Conservation (phyloP, 1,284 basidiomycete species). For the Caloboletus firmus region DNA sequence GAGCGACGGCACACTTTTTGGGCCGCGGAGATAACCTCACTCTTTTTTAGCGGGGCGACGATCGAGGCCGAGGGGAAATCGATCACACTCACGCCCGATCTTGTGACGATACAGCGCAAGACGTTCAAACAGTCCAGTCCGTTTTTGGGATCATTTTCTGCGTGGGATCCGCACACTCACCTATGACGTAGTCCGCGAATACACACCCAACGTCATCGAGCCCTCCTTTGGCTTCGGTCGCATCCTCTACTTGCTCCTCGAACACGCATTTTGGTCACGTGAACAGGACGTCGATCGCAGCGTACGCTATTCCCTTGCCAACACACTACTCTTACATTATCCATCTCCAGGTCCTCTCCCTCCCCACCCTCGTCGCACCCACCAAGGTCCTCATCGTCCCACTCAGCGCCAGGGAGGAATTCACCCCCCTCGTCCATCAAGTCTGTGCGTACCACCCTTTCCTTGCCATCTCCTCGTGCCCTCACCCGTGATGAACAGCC, state of each 20-base stretch:
- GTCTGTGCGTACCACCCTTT: constrained; percentile 68
- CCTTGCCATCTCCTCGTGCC: fast-evolving
- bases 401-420: constrained; percentile 85
- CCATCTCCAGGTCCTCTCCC: constrained; percentile 67
- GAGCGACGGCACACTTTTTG: constrained; percentile 29
- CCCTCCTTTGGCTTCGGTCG: constrained; percentile 98
- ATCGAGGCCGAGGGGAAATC: constrained; percentile 64
- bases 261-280: constrained; percentile 96
- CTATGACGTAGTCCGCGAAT: constrained; percentile 72
- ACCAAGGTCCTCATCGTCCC: constrained; percentile 97
- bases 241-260: constrained; percentile 91
- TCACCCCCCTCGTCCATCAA: constrained; percentile 83
- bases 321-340: background rate
- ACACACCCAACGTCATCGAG: constrained; percentile 96
- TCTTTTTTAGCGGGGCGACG: constrained; percentile 42
- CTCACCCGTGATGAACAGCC: constrained; percentile 47
- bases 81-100: constrained; percentile 73
- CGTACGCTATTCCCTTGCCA: constrained; percentile 47
- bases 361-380: constrained; percentile 90
- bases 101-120: constrained; percentile 81
- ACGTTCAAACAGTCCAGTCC: constrained; percentile 88
- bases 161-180: constrained; percentile 17
- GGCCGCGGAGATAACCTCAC: constrained; percentile 14
- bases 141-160: constrained; percentile 32
- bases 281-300: constrained; percentile 88